phyloP scores from a whole-genome alignment of 768 basidiomycete species.

The Clitopilus passeckerianus region DNA sequence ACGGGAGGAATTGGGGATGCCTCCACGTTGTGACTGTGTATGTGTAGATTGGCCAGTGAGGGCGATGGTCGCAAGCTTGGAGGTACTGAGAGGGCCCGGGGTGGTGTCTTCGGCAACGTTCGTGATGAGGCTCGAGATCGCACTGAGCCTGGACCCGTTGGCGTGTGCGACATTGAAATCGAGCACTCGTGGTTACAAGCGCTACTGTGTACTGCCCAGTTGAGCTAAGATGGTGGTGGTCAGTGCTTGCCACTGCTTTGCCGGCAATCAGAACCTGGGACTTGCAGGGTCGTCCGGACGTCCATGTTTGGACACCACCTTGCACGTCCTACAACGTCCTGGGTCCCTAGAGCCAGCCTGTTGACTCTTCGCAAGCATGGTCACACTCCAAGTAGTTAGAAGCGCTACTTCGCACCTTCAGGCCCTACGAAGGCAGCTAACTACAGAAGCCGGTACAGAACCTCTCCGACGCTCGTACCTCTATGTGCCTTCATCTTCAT shows the following conservation, averaged over 20 bases:
- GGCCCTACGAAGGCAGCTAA: not conserved
- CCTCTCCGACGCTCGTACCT: slow-evolving; percentile 53
- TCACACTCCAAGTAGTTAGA: too few species aligned
- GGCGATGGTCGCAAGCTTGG: slow-evolving; percentile 46
- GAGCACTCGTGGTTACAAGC: too few species aligned
- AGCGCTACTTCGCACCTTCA: not conserved
- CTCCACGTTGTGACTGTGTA: slow-evolving; percentile 43
- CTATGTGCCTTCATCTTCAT: slow-evolving; percentile 78
- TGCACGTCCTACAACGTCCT: too few species aligned
- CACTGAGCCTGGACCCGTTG: slow-evolving; percentile 23
- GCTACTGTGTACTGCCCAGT: not conserved
- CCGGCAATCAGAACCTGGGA: not conserved
- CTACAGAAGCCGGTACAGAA: not conserved
- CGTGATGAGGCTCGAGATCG: slow-evolving; percentile 13
- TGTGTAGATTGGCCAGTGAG: slow-evolving; percentile 53
- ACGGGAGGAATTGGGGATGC: slow-evolving; percentile 23
- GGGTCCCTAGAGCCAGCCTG: too few species aligned
- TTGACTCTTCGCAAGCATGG: too few species aligned
- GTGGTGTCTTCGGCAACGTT: slow-evolving; percentile 26
- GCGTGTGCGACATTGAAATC: slow-evolving; percentile 21
- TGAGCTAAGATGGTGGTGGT: not conserved
- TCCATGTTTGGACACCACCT: not conserved
- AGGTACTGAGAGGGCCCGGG: slow-evolving; percentile 51
- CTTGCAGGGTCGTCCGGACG: too few species aligned
- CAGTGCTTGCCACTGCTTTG: not conserved